Conservation (phyloP, 2,329 filamentous ascomycete species). For the Cadophora sp. region DNA sequence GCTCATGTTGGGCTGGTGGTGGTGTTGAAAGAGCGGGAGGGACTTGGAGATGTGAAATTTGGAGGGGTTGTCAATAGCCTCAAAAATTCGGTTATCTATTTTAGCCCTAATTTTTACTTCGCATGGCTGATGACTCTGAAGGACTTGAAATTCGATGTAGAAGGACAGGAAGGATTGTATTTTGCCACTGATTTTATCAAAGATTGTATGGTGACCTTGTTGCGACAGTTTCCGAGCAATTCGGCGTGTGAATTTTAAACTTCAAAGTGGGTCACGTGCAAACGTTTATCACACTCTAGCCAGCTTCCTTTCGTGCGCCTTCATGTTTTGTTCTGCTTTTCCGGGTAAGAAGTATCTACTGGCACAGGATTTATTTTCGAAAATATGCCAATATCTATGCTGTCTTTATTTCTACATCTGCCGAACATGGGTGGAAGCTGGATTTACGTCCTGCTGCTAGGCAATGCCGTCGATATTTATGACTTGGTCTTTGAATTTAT, state of each 20-base stretch:
- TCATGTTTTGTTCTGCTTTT: no score
- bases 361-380: no score
- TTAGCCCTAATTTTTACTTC: constrained; percentile 17
- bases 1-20: constrained; percentile 55
- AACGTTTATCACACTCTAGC: background rate
- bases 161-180: background rate
- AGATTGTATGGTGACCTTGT: background rate
- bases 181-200: no score
- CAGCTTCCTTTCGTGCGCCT: no score
- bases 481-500: no score
- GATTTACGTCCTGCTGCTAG: no score
- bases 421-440: no score
- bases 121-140: background rate
- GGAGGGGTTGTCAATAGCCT: constrained; percentile 34
- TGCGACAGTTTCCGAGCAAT: background rate
- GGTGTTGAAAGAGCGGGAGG: constrained; percentile 17
- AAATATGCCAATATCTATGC: no score
- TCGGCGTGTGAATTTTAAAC: background rate
- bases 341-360: no score
- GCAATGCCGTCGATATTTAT: no score
- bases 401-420: no score
- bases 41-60: constrained; percentile 19
- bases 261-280: constrained; percentile 9
- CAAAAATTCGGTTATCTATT: constrained; percentile 31
- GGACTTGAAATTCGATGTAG: no score